Base-by-base conservation (phyloP, 805 yeast species). In the Saturnispora kantuleensis region DNA sequence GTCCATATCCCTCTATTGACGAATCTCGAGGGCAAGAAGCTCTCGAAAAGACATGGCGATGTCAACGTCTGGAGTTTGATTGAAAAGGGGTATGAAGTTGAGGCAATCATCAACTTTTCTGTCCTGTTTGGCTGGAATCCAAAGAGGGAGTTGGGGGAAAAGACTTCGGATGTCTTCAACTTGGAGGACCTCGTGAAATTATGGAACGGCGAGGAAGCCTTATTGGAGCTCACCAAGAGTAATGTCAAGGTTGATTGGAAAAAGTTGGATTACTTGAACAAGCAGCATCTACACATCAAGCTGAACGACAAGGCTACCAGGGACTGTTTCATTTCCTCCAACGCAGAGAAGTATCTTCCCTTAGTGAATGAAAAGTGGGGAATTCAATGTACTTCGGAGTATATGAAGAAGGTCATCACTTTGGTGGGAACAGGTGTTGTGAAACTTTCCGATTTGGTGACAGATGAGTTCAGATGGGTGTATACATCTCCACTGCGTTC, bases 61-160 rank as follows among this genome's bases (percentile, higher is more conserved):
- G 74, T 76, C 9, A 86, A 87, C 40, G 79, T 93, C 2, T 60
- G 74, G 51, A 71, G 74, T 5, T 66, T 84, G 60, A 70, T 67
- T 31, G 64, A 68, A 0, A 67, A 68, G 35, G 95, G 95, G 0
- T 71, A 84, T 12, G 63, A 87, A 5, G 95, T 96, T 0, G 96
- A 89, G 58, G 93, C 98, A 0, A 62, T 93, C 34, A 67, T 85
- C 6, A 93, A 93, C 55, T 93, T 87, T 60, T 82, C 81, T 36
- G 95, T 90, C 0, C 67, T 93, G 47, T 84, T 87, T 61, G 99
- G 99, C 1, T 93, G 98, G 98, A 74, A 96, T 5, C 95, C 96
- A 4, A 76, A 79, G 5, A 69, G 85, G 49, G 65, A 65, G 5
- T 57, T 57, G 2, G 76, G 81, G 2, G 67, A 69, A 28, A 65